These are phyloP conservation scores for Pichia sp. DNA, from an alignment of 1,139 yeast genomes.

Conservation along the genomic window DNA sequence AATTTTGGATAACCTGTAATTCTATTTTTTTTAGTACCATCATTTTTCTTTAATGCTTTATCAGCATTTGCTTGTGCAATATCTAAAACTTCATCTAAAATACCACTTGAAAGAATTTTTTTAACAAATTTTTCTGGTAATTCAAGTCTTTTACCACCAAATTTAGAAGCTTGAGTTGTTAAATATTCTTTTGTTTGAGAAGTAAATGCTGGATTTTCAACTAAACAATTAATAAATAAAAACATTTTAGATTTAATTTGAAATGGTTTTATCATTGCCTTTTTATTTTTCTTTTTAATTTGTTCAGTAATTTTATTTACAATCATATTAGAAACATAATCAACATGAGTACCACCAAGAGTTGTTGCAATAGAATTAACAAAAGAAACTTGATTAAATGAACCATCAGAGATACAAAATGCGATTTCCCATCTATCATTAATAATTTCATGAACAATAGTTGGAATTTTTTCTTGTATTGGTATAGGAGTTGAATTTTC, in stretches of 20 bases:
- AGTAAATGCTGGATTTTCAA: conserved; percentile 95
- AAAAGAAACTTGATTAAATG: conserved; percentile 90
- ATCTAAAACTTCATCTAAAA: conserved; percentile 74
- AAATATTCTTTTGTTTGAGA: conserved; percentile 96
- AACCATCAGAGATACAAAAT: conserved; percentile 86
- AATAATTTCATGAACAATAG: conserved; percentile 73
- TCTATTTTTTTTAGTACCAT: conserved; percentile 78
- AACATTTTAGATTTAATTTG: conserved; percentile 91
- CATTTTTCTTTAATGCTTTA: conserved; percentile 82
- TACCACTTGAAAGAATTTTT: conserved; percentile 68
- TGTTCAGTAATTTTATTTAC: conserved; percentile 66
- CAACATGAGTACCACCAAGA: conserved; percentile 94
- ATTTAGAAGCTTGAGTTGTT: conserved; percentile 81
- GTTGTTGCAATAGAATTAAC: conserved; percentile 98
- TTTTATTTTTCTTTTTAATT: conserved; percentile 70
- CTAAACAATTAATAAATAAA: conserved; percentile 80
- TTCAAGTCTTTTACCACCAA: conserved; percentile 72
- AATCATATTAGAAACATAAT: conserved; percentile 77
- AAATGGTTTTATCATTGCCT: conserved; percentile 72
- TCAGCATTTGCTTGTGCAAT: conserved; percentile 86
- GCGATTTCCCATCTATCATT: conserved; percentile 92
- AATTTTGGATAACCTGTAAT: conserved; percentile 85
- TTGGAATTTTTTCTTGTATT: conserved; percentile 39
- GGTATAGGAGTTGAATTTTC: conserved; percentile 4
- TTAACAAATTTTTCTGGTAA: conserved; percentile 72